Percentiles rank a stretch among this genome's conserved stretches.
phyloP scores from a whole-genome alignment of 148 eudicot species.

The Fallopia convolvulus region DNA sequence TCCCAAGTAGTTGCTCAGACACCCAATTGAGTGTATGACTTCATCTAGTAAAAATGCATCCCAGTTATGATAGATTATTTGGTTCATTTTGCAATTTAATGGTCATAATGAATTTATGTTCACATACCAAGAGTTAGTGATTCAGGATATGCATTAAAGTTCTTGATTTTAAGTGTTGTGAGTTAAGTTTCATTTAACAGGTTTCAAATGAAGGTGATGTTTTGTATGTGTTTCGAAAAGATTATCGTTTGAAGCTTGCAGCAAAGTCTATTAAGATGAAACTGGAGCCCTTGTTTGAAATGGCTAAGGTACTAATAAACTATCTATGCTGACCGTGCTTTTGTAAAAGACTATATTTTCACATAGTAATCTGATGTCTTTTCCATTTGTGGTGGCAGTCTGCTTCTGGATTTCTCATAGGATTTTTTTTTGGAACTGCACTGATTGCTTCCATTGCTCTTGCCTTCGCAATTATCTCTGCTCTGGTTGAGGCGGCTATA shows the following conservation, averaged over 20 bases:
- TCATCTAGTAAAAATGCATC: background rate
- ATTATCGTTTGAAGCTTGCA: slow-evolving; percentile 73
- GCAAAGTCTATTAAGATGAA: slow-evolving; percentile 81
- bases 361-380: background rate
- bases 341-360: background rate
- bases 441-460: slow-evolving; percentile 85
- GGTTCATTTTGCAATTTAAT: background rate
- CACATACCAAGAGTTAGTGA: background rate
- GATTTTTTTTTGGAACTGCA: slow-evolving; percentile 93
- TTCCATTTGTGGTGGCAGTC: slow-evolving; percentile 42
- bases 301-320: slow-evolving; percentile 55
- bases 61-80: background rate
- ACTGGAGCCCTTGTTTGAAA: slow-evolving; percentile 76
- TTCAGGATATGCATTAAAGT: background rate
- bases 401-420: slow-evolving; percentile 67
- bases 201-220: slow-evolving; percentile 96
- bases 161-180: background rate
- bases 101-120: background rate
- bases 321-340: background rate
- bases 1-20: no score
- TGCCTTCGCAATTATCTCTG: slow-evolving; percentile 72
- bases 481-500: slow-evolving; percentile 13
- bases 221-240: slow-evolving; percentile 79
- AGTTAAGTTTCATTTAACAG: slow-evolving; percentile 33
- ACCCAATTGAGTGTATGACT: no score